A percentile compares a stretch with the other conserved stretches of the same genome.
Conservation (phyloP, 2,329 filamentous ascomycete species). For the Phoma herbarum region DNA sequence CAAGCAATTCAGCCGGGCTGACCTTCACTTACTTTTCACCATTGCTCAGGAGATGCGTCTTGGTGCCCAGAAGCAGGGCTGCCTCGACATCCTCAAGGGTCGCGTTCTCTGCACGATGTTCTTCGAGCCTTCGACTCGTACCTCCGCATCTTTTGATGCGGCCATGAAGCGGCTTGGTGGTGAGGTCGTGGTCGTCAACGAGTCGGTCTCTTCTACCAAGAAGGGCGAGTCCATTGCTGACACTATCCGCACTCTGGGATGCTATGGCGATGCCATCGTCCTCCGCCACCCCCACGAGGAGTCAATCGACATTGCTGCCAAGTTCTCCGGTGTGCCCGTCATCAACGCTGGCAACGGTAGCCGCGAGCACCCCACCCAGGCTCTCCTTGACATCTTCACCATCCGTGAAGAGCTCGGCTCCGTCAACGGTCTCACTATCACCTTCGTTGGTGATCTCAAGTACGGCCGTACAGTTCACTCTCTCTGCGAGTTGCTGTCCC, state of each 20-base stretch:
- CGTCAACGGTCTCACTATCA: conserved; percentile 93
- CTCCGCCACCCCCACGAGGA: conserved; percentile 88
- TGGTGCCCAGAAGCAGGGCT: conserved; percentile 90
- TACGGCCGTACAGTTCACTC: conserved; percentile 97
- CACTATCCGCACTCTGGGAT: conserved; percentile 89
- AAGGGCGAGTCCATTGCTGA: conserved; percentile 96
- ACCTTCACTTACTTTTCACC: conserved; percentile 93
- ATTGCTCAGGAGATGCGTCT: conserved; percentile 98
- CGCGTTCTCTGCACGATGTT: conserved; percentile 91
- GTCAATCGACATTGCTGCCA: conserved; percentile 82
- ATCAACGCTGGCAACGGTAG: conserved; percentile 98
- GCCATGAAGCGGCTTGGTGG: conserved; percentile 98
- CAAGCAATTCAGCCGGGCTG: conserved; percentile 84
- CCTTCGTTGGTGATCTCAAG: conserved; percentile 90
- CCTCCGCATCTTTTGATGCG: conserved; percentile 93
- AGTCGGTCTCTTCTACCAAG: conserved; percentile 84
- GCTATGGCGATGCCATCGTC: conserved; percentile 95
- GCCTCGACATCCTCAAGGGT: conserved; percentile 85
- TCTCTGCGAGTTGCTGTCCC: conserved; percentile 88
- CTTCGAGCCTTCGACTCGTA: conserved; percentile 96
- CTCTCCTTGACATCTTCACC: conserved; percentile 96
- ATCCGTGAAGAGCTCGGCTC: conserved; percentile 97
- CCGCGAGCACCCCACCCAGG: conserved; percentile 96
- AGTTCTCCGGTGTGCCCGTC: conserved; percentile 88
- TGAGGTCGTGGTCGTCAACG: conserved; percentile 81